Conservation (phyloP, 2,329 filamentous ascomycete genomes). For the Claviceps sp. region DNA sequence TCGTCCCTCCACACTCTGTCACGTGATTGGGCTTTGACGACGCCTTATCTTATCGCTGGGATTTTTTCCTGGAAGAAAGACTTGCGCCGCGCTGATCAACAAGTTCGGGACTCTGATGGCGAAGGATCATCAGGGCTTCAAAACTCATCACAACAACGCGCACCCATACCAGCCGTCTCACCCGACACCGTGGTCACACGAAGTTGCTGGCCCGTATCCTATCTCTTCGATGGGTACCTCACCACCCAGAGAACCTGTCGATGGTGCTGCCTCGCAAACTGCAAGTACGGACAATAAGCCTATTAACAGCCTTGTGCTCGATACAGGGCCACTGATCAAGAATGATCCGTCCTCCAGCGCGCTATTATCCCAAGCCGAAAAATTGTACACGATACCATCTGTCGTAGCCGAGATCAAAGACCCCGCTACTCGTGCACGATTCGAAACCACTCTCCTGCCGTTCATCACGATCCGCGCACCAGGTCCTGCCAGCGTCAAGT, state of each 20-base stretch:
- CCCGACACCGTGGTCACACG: background rate
- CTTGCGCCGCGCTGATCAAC: background rate
- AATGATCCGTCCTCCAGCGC: conserved; percentile 80
- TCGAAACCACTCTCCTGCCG: conserved; percentile 74
- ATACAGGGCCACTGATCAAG: conserved; percentile 86
- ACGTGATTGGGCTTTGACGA: too few species aligned
- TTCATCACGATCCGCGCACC: conserved; percentile 72
- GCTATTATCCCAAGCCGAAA: conserved; percentile 62
- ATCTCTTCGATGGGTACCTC: conserved; percentile 1
- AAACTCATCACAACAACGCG: background rate
- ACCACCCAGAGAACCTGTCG: conserved; percentile 4
- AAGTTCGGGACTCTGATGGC: background rate
- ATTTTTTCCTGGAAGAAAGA: background rate
- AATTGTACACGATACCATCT: conserved; percentile 69
- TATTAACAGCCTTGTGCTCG: conserved; percentile 73
- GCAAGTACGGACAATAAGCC: conserved; percentile 36
- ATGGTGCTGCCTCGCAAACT: conserved; percentile 4
- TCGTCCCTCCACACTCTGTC: too few species aligned
- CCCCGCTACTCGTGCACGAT: conserved; percentile 60
- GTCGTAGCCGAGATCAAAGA: conserved; percentile 85
- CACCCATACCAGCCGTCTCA: background rate
- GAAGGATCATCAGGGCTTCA: background rate
- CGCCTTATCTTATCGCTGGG: too few species aligned
- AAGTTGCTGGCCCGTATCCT: background rate
- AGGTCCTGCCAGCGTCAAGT: conserved; percentile 59